Evolutionary conservation across 2,329 filamentous ascomycete genomes (phyloP).

Genomic region (Nothophaeocryptopus gaeumannii): DNA sequence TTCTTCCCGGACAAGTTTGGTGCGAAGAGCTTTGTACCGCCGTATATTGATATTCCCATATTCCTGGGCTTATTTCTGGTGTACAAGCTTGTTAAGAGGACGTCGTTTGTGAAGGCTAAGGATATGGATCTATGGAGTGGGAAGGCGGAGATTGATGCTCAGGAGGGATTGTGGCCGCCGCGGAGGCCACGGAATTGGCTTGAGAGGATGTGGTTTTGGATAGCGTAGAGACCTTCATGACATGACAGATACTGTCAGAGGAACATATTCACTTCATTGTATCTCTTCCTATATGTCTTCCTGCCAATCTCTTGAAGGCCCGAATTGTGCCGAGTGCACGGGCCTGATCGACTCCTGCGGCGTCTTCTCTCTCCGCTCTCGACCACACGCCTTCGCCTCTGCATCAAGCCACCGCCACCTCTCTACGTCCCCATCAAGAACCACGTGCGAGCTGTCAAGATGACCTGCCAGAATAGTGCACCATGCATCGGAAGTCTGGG

Average conservation of each 20-base stretch:
- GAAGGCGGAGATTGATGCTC: slow-evolving; percentile 13
- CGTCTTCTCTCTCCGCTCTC: too few species aligned
- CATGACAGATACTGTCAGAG: background rate
- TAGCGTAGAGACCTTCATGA: slow-evolving; percentile 1
- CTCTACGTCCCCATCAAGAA: too few species aligned
- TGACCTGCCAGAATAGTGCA: too few species aligned
- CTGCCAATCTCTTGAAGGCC: too few species aligned
- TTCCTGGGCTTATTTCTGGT: slow-evolving; percentile 54
- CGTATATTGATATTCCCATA: slow-evolving; percentile 59
- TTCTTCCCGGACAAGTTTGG: slow-evolving; percentile 60
- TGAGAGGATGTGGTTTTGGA: slow-evolving; percentile 16
- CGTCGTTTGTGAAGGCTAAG: slow-evolving; percentile 42
- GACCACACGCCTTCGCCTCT: too few species aligned
- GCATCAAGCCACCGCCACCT: too few species aligned
- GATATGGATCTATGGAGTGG: slow-evolving; percentile 48
- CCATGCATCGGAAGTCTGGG: too few species aligned
- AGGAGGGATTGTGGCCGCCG: slow-evolving; percentile 9
- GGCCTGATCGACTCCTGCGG: too few species aligned
- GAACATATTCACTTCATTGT: too few species aligned
- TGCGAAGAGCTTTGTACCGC: slow-evolving; percentile 59
- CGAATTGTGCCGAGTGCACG: too few species aligned
- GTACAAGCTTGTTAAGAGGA: slow-evolving; percentile 54
- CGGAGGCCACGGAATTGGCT: slow-evolving; percentile 11
- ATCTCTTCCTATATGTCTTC: too few species aligned
- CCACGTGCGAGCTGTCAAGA: too few species aligned